Percentiles rank a stretch among this genome's conserved stretches.
Evolutionary conservation across 2,329 filamentous ascomycete genomes (phyloP).

Genomic region (Sphaerostilbella broomeana): DNA sequence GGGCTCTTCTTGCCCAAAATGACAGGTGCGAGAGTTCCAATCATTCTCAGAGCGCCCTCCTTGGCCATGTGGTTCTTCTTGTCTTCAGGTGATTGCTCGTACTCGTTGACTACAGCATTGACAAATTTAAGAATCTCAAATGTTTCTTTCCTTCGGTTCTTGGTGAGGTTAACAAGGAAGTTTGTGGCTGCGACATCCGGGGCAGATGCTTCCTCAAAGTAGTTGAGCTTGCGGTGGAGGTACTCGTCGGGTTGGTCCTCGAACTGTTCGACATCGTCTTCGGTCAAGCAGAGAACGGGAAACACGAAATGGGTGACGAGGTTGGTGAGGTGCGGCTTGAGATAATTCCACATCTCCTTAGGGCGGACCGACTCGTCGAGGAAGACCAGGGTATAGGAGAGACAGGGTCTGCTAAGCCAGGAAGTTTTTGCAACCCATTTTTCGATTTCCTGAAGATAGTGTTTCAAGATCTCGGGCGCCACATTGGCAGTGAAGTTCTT

Average conservation of each 20-base stretch:
- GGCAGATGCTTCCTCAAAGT: slow-evolving; percentile 92
- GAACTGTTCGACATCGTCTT: slow-evolving; percentile 91
- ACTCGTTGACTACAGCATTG: slow-evolving; percentile 89
- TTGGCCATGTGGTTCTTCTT: slow-evolving; percentile 94
- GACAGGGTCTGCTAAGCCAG: slow-evolving; percentile 90
- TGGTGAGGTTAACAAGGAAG: slow-evolving; percentile 90
- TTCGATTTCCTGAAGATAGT: slow-evolving; percentile 90
- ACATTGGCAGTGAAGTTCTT: slow-evolving; percentile 88
- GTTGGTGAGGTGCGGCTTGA: slow-evolving; percentile 89
- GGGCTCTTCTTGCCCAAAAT: slow-evolving; percentile 97
- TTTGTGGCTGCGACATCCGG: slow-evolving; percentile 95
- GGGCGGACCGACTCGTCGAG: slow-evolving; percentile 96
- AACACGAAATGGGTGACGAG: slow-evolving; percentile 93
- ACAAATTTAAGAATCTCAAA: slow-evolving; percentile 93
- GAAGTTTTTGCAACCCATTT: slow-evolving; percentile 93
- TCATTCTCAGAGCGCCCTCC: slow-evolving; percentile 94
- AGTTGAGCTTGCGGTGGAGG: slow-evolving; percentile 93
- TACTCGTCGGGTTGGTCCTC: slow-evolving; percentile 94
- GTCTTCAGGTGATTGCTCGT: slow-evolving; percentile 74
- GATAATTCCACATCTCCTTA: slow-evolving; percentile 91
- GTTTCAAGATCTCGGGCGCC: slow-evolving; percentile 91
- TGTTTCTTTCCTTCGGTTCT: slow-evolving; percentile 89
- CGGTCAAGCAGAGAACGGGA: slow-evolving; percentile 84
- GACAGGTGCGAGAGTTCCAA: slow-evolving; percentile 87
- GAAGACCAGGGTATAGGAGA: slow-evolving; percentile 91